Base-by-base conservation (phyloP, 495 filamentous ascomycete species). In the Hyphodiscus hymeniophilus region DNA sequence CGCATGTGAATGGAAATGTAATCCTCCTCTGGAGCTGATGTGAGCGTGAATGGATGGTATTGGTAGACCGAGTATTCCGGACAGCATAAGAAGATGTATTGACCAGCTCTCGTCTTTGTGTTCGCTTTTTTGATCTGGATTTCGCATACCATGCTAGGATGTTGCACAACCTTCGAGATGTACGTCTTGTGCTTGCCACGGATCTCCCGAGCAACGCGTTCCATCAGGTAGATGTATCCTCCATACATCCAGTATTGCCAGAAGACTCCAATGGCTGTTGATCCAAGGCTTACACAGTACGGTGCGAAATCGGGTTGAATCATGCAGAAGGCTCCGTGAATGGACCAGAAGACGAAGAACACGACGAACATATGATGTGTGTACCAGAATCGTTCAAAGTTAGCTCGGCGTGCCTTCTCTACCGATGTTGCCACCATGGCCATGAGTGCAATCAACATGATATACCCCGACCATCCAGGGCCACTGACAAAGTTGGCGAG, bases 91-190 rank as follows among this genome's bases (percentile, higher is more conserved):
- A 86, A 85, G 46, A 89, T 86, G 64, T 87, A 87, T 73, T 89
- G 85, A 30, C 85, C 85, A 42, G 84, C 84, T 47, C 74, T 74
- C n/a, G 82, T 81, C 66, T 79, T 83, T 24, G 82, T 85, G 63
- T 81, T 70, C 57, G 84, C 82, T 58, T 88, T 89, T 72, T 88
- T 88, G 63, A 90, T 86, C 62, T 89, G 85, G 43, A 90, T 86
- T 58, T 90, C 85, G 57, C 83, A 77, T 16, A 90, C 85, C 54
- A 85, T 85, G 66, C 83, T 84, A 5, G 85, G 84, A 65, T 89
- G 85, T 62, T 87, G 84, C 52, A 89, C 81, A 59, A 89, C 84
- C 62, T 87, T 88, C 33, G 81, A 85, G 52, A 89, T 84, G 60
- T 81, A 85, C 6, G 84, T 86, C 69, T 80, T 82, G 67, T 86